A percentile compares a stretch with the other conserved stretches of the same genome.
Evolutionary conservation across 164 flowering plant species (phyloP).

Genomic region (Brasenia schreberi): DNA sequence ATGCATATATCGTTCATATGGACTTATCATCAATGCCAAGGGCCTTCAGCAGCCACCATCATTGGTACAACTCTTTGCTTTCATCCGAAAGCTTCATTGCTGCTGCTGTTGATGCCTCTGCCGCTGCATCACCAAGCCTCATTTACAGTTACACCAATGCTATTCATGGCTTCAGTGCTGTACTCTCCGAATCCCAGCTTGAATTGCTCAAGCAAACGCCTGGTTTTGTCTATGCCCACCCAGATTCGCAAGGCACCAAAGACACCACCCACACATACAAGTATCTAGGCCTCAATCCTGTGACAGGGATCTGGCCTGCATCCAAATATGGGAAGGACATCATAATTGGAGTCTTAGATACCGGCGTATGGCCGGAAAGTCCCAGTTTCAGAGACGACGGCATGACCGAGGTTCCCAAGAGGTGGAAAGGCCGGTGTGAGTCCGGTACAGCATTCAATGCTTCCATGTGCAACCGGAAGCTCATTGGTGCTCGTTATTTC

Average conservation of each 20-base stretch:
- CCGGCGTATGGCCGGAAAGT: constrained; percentile 70
- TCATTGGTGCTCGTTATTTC: constrained; percentile 57
- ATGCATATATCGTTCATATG: constrained; percentile 42
- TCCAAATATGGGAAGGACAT: constrained; percentile 40
- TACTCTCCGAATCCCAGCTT: constrained; percentile 10
- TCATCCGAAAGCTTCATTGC: constrained; percentile 14
- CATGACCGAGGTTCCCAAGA: constrained; percentile 29
- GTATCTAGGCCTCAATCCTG: constrained; percentile 30
- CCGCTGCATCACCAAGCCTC: not conserved
- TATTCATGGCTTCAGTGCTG: constrained; percentile 19
- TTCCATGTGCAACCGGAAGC: constrained; percentile 47
- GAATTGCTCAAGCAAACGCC: constrained; percentile 13
- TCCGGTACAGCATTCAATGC: constrained; percentile 32
- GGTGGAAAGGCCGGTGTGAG: constrained; percentile 53
- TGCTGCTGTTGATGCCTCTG: not conserved
- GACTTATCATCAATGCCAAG: constrained; percentile 42
- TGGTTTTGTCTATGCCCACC: constrained; percentile 24
- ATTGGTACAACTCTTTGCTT: constrained; percentile 30
- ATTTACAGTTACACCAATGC: constrained; percentile 12
- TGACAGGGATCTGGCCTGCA: constrained; percentile 39
- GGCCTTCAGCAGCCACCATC: constrained; percentile 20
- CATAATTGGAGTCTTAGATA: constrained; percentile 51
- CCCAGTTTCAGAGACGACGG: constrained; percentile 46
- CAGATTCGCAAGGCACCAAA: constrained; percentile 16
- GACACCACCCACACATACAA: constrained; percentile 44